Evolutionary conservation across 495 filamentous ascomycete genomes (phyloP).

Genomic region (Tuber brumale): DNA sequence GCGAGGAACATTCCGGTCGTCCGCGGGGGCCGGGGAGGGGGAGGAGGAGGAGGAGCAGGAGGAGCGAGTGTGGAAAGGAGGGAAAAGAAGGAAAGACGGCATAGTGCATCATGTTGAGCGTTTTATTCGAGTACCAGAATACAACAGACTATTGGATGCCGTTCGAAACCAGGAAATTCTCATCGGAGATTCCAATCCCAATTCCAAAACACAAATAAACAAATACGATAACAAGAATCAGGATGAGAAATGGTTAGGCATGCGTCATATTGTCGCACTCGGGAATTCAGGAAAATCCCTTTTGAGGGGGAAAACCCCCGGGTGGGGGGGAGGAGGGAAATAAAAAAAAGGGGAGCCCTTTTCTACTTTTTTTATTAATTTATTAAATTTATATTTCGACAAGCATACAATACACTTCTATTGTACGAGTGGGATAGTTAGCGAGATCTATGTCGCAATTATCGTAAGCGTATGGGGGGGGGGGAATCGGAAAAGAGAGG

Average conservation of each 20-base stretch:
- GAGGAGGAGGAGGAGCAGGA: too few species aligned
- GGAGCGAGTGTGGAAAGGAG: neutral
- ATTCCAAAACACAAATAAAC: neutral
- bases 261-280: neutral
- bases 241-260: neutral
- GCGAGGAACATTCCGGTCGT: neutral
- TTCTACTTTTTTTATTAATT: neutral
- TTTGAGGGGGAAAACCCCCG: neutral
- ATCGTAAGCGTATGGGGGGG: neutral
- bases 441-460: neutral
- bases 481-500: neutral
- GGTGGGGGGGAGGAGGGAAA: neutral
- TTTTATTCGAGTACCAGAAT: neutral
- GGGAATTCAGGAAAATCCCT: neutral
- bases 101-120: neutral
- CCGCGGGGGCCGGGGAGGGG: neutral
- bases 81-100: neutral
- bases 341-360: neutral
- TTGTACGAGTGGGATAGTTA: neutral
- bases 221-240: neutral
- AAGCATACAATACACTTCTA: neutral
- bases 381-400: neutral
- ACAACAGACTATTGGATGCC: neutral
- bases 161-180: neutral
- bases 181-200: neutral